A percentile compares a stretch with the other conserved stretches of the same genome.
These are phyloP conservation scores for Cyberlindnera mycetangii DNA, from an alignment of 805 yeast species.

Conservation along the genomic window DNA sequence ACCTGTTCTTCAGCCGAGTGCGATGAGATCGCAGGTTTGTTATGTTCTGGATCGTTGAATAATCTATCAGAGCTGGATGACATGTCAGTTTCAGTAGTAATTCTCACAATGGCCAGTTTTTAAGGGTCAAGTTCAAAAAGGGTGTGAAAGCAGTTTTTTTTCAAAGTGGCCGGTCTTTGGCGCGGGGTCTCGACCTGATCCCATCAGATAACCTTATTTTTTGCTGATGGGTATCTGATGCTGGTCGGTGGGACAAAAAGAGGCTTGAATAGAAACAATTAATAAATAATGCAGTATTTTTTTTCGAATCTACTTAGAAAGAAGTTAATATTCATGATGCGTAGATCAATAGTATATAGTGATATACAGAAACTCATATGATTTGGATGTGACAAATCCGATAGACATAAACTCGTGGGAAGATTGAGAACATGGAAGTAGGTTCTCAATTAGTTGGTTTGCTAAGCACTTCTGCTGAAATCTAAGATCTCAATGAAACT, in stretches of 20 bases:
- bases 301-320: neutral
- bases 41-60: neutral
- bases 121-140: neutral
- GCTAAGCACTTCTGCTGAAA: constrained; percentile 44
- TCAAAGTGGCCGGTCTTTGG: neutral
- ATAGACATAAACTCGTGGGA: neutral
- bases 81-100: no score
- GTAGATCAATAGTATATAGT: neutral
- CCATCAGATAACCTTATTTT: constrained; percentile 5
- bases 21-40: constrained; percentile 4
- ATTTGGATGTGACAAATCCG: neutral
- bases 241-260: no score
- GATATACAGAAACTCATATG: constrained; percentile 1
- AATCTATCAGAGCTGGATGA: neutral
- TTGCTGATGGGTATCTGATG: neutral
- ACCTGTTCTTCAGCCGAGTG: constrained; percentile 16
- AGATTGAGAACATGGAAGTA: no score
- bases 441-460: no score
- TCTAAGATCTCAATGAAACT: constrained; percentile 85
- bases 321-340: neutral
- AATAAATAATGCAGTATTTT: no score
- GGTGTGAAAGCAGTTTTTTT: neutral
- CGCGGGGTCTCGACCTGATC: constrained; percentile 2
- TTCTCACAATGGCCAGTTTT: no score
- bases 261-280: no score